phyloP scores from a whole-genome alignment of 2,329 filamentous ascomycete genomes.

The Claviceps capensis region DNA sequence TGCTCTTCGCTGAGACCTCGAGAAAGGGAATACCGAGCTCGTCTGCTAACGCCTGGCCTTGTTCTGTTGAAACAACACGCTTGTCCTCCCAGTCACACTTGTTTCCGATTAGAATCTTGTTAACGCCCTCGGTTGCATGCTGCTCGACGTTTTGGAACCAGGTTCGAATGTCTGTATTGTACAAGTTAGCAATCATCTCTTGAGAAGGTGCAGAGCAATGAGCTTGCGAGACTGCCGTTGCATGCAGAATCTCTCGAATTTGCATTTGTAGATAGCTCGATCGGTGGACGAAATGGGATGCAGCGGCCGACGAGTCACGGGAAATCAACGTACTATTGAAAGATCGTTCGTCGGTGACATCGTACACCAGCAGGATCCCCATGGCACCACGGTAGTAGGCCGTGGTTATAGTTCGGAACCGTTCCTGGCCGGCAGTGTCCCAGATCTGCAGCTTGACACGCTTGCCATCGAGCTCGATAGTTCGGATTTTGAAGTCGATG shows the following conservation, averaged over 20 bases:
- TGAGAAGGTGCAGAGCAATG: not conserved
- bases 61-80: constrained; percentile 82
- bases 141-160: constrained; percentile 99
- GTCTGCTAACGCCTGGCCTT: constrained; percentile 84
- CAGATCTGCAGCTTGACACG: constrained; percentile 98
- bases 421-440: constrained; percentile 97
- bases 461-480: constrained; percentile 97
- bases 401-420: constrained; percentile 96
- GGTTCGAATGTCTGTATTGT: constrained; percentile 73
- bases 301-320: not conserved
- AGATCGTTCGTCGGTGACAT: constrained; percentile 91
- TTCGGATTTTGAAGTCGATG: constrained; percentile 99
- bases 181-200: not conserved
- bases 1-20: constrained; percentile 96
- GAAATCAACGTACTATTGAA: constrained; percentile 64
- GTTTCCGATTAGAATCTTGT: constrained; percentile 99
- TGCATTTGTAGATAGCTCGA: not conserved
- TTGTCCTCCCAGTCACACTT: constrained; percentile 99
- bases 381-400: constrained; percentile 98
- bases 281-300: not conserved
- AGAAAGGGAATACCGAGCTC: constrained; percentile 97
- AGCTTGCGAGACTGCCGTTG: not conserved
- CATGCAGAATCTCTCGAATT: not conserved
- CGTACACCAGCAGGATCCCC: constrained; percentile 95
- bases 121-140: constrained; percentile 95